phyloP scores from a whole-genome alignment of 2,329 filamentous ascomycete genomes.

The Gaeumannomyces sp. region DNA sequence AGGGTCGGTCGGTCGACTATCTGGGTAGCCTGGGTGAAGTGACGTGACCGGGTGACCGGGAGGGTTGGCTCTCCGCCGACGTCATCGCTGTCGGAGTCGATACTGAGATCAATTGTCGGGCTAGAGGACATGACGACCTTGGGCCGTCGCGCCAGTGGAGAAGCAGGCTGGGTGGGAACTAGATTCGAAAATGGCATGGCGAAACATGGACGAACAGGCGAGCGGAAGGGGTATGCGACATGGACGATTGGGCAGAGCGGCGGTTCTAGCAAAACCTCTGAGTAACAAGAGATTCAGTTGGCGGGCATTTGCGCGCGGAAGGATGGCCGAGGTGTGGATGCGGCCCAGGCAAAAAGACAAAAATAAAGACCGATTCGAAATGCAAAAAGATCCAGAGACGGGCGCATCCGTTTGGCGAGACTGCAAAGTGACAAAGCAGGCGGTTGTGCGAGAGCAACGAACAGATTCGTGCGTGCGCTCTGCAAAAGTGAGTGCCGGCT shows the following conservation, averaged over 20 bases:
- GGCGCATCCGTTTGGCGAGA: not conserved
- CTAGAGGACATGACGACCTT: constrained; percentile 1
- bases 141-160: constrained; percentile 7
- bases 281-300: not conserved
- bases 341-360: not conserved
- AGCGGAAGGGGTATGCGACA: not conserved
- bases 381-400: not conserved
- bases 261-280: not conserved
- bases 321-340: not conserved
- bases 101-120: not conserved
- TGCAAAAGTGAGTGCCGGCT: not conserved
- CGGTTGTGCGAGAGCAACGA: not conserved
- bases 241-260: not conserved
- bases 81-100: constrained; percentile 15
- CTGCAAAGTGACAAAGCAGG: not conserved
- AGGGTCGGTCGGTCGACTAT: constrained; percentile 35
- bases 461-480: not conserved
- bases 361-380: not conserved
- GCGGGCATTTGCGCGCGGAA: not conserved
- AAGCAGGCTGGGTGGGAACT: constrained; percentile 2
- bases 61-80: constrained; percentile 10
- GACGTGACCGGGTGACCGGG: constrained; percentile 27
- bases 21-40: constrained; percentile 43
- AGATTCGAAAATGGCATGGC: not conserved
- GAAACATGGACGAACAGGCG: not conserved